Evolutionary conservation across 2,329 filamentous ascomycete genomes (phyloP), one percentile per base, ranked within the genome.

Genomic region (Venturia aucupariae): DNA sequence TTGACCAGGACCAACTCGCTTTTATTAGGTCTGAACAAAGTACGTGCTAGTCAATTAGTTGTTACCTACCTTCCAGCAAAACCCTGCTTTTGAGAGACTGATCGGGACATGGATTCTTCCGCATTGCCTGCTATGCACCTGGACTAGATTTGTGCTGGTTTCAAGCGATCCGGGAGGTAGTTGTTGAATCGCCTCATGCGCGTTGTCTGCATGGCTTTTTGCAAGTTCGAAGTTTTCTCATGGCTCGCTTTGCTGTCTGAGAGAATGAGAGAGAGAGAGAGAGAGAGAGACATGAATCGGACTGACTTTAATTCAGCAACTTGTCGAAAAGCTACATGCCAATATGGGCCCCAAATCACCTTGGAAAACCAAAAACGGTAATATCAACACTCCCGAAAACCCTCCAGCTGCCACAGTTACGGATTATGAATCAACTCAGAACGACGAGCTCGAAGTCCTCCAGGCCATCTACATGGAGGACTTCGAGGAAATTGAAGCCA

Each of bases 381-480:
- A 42, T 30, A 42, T 42, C 5, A 60, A 64, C 10, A 22, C 32
- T 19, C 55, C 63, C 24, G 55, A 39, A 38, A 57, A 30, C 15
- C 15, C 24, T 22, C 35, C 63, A 46, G 39, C 51, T 27, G 27
- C 22, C 13, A 38, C 54, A 48, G 10, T 57, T n/a, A 82, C 82
- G 65, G 80, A 92, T 72, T 96, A 97, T 77, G 85, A 87, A 68
- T 89, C 95, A 76, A 86, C 90, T 41, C 94, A 97, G 77, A 82
- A 89, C 71, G 90, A 96, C 73, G 94, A 97, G 78, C 82, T 96
- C 65, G 84, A 94, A 73, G 93, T 87, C 55, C 81, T 97, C 66
- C 83, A 89, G 71, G 90, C 93, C 51, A 95, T 97, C 61, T 97
- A 94, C 72, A 88, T 87, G 69, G 90, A 96, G 66, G 92, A 97